These are phyloP conservation scores for Monsonia emarginata DNA, from an alignment of 441 rosid species.

Conservation along the genomic window DNA sequence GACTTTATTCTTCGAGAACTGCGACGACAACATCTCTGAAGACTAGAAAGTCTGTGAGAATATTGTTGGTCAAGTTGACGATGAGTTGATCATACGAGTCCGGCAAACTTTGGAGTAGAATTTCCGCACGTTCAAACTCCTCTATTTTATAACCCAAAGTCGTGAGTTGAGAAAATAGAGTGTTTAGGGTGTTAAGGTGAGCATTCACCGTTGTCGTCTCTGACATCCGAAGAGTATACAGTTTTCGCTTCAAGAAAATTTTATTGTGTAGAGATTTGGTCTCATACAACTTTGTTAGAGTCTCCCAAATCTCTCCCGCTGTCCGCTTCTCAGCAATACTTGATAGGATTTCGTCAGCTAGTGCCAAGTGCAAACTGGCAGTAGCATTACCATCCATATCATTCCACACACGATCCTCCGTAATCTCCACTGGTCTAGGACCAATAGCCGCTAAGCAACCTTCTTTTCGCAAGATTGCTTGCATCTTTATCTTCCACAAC, in stretches of 20 bases:
- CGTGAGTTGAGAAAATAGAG: conserved; percentile 1
- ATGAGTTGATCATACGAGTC: conserved; percentile 12
- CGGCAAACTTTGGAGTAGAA: conserved; percentile 13
- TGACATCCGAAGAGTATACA: not conserved
- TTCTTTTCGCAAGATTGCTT: not conserved
- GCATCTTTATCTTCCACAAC: not conserved
- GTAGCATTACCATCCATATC: not conserved
- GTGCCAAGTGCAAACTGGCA: not conserved
- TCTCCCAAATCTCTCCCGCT: not conserved
- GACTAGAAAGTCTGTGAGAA: not conserved
- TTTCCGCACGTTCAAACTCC: not conserved
- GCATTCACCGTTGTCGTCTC: not conserved
- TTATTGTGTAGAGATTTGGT: conserved; percentile 8
- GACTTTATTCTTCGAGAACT: not conserved
- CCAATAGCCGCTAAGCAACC: not conserved
- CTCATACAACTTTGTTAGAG: conserved; percentile 1
- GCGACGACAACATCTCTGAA: not conserved
- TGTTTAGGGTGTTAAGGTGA: not conserved
- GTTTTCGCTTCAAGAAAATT: not conserved
- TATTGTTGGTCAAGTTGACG: not conserved
- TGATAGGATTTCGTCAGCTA: not conserved
- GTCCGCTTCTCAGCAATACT: not conserved
- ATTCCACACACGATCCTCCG: not conserved
- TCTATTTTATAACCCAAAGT: not conserved
- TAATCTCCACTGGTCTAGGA: not conserved